These are phyloP conservation scores for Verticillium dahliae DNA, from an alignment of 2,329 filamentous ascomycete species.

Conservation along the genomic window DNA sequence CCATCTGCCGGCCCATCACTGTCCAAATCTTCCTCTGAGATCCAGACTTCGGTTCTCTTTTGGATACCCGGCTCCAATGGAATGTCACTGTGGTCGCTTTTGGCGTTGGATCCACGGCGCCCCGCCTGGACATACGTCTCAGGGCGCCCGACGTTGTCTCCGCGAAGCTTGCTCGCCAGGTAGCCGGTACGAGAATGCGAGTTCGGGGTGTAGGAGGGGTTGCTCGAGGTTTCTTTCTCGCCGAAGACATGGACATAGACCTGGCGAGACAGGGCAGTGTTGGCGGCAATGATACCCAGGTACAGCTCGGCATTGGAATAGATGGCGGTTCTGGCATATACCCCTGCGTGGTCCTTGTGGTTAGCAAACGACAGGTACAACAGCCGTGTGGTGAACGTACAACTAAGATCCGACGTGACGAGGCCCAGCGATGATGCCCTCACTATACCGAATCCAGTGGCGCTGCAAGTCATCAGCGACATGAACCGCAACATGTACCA, in stretches of 20 bases:
- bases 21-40: constrained; percentile 9
- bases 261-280: constrained; percentile 16
- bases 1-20: not conserved
- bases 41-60: constrained; percentile 14
- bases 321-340: constrained; percentile 26
- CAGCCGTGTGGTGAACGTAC: constrained; percentile 7
- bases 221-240: constrained; percentile 1
- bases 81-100: constrained; percentile 15
- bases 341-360: constrained; percentile 12
- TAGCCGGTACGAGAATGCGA: constrained; percentile 8
- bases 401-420: constrained; percentile 16
- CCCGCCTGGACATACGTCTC: constrained; percentile 9
- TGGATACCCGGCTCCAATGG: constrained; percentile 13
- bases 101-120: constrained; percentile 4
- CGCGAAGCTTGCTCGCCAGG: constrained; percentile 7
- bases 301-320: constrained; percentile 30
- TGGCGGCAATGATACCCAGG: constrained; percentile 28
- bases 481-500: not conserved
- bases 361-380: too few relatives aligned
- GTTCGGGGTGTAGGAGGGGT: constrained; percentile 3
- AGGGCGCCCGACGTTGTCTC: constrained; percentile 2
- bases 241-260: constrained; percentile 16
- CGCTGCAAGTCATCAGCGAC: constrained; percentile 7
- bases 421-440: constrained; percentile 16
- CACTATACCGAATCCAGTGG: constrained; percentile 18